A percentile compares a stretch with the other conserved stretches of the same genome.
These are phyloP conservation scores for Hysterangium stoloniferum DNA, from an alignment of 768 basidiomycete species.

Conservation along the genomic window DNA sequence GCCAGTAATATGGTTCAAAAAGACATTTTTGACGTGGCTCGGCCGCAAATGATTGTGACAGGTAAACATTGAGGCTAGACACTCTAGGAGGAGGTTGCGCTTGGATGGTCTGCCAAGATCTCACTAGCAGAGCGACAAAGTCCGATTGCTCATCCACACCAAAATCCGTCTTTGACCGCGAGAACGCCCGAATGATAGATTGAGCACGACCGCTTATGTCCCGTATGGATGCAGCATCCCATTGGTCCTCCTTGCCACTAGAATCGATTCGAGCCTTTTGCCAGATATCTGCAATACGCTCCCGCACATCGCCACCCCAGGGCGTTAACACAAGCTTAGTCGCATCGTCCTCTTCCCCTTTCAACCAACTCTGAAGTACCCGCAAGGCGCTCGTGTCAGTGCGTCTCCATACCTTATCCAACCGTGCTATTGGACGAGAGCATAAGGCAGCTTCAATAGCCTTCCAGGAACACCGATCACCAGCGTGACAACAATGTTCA, in stretches of 20 bases:
- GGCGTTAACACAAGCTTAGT: constrained; percentile 46
- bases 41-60: constrained; percentile 66
- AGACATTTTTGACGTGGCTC: constrained; percentile 68
- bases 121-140: constrained; percentile 42
- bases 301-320: constrained; percentile 60
- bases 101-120: constrained; percentile 50
- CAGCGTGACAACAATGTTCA: constrained; percentile 60
- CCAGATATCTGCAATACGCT: constrained; percentile 39
- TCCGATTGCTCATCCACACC: constrained; percentile 34
- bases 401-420: constrained; percentile 76
- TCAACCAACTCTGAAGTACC: constrained; percentile 39
- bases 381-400: constrained; percentile 51
- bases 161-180: constrained; percentile 34
- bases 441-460: constrained; percentile 67
- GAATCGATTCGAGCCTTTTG: constrained; percentile 30
- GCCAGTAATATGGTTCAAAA: constrained; percentile 68
- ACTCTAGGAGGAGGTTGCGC: constrained; percentile 23
- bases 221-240: constrained; percentile 34
- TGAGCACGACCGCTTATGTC: constrained; percentile 44
- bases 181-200: constrained; percentile 36
- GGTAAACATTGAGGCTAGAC: constrained; percentile 64
- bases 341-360: constrained; percentile 25
- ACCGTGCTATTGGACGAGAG: constrained; percentile 62
- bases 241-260: constrained; percentile 36
- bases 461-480: constrained; percentile 75